These are phyloP conservation scores for Rhinocladiella similis DNA, from an alignment of 2,329 filamentous ascomycete genomes.

Conservation along the genomic window DNA sequence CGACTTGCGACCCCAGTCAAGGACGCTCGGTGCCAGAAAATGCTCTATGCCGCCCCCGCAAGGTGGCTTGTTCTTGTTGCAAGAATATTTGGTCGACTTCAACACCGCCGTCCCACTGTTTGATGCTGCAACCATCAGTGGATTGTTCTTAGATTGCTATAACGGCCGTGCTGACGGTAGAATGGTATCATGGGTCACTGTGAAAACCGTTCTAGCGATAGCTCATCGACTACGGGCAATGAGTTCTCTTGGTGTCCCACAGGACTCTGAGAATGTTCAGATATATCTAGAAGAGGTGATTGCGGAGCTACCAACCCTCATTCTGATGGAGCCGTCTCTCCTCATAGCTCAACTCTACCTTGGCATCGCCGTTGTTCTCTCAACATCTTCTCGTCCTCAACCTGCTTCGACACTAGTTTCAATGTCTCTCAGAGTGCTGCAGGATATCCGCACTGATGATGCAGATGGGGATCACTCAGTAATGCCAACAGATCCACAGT, in stretches of 20 bases:
- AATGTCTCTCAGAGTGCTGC: conserved; percentile 78
- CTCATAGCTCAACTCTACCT: conserved; percentile 92
- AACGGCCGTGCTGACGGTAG: conserved; percentile 87
- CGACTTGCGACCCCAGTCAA: conserved; percentile 7
- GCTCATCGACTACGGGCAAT: conserved; percentile 91
- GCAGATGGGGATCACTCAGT: conserved; percentile 66
- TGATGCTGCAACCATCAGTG: conserved; percentile 96
- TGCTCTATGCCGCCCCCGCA: conserved; percentile 70
- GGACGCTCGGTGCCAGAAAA: conserved; percentile 10
- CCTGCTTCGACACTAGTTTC: conserved; percentile 88
- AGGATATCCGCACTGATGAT: conserved; percentile 18
- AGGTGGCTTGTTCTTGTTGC: conserved; percentile 83
- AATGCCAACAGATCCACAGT: conserved; percentile 88
- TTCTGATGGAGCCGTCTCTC: conserved; percentile 91
- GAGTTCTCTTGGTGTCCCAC: conserved; percentile 85
- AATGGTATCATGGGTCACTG: conserved; percentile 94
- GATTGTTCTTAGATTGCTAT: conserved; percentile 90
- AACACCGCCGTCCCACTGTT: conserved; percentile 98
- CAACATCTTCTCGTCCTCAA: conserved; percentile 94
- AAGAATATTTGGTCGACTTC: conserved; percentile 96
- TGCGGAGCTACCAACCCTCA: conserved; percentile 84
- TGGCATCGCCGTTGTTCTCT: conserved; percentile 88
- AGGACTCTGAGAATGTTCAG: conserved; percentile 93
- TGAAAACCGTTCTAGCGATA: conserved; percentile 89
- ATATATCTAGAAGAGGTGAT: conserved; percentile 96